Evolutionary conservation across 169 alveolate species (phyloP).

Genomic region (Neospora caninum): DNA sequence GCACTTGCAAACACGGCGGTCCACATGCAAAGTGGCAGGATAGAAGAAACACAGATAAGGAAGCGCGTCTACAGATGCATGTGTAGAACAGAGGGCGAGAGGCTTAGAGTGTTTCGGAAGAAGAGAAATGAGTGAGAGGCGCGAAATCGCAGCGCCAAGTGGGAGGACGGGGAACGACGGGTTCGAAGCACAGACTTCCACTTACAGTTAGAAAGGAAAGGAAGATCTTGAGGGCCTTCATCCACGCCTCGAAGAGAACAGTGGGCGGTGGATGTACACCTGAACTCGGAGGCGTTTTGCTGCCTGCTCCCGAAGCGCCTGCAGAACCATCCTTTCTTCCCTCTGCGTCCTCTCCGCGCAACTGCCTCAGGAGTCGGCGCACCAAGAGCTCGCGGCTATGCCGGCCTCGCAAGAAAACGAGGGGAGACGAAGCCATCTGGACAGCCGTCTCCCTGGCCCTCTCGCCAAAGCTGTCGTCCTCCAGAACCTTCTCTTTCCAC

Average conservation of each 20-base stretch:
- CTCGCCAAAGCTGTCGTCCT: background rate
- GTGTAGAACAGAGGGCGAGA: no score
- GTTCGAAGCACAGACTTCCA: no score
- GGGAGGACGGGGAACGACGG: no score
- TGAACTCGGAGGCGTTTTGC: background rate
- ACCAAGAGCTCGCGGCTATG: slow-evolving; percentile 20
- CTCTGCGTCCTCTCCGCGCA: background rate
- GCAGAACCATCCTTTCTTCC: background rate
- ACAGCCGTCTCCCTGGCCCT: background rate
- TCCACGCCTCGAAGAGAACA: slow-evolving; percentile 22
- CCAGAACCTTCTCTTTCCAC: background rate
- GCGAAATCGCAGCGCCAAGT: no score
- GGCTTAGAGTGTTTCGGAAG: no score
- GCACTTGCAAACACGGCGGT: no score
- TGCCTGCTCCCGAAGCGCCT: background rate
- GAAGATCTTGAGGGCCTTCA: slow-evolving; percentile 24
- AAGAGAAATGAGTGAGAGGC: no score
- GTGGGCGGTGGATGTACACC: background rate
- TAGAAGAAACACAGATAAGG: no score
- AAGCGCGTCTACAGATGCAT: no score
- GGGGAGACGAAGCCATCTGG: background rate
- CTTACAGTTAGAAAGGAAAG: slow-evolving; percentile 15
- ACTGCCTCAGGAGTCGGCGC: background rate
- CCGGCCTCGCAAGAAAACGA: background rate
- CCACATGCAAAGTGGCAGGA: no score